Conservation (phyloP, 345 rosid species). For the Erucastrum elatum region DNA sequence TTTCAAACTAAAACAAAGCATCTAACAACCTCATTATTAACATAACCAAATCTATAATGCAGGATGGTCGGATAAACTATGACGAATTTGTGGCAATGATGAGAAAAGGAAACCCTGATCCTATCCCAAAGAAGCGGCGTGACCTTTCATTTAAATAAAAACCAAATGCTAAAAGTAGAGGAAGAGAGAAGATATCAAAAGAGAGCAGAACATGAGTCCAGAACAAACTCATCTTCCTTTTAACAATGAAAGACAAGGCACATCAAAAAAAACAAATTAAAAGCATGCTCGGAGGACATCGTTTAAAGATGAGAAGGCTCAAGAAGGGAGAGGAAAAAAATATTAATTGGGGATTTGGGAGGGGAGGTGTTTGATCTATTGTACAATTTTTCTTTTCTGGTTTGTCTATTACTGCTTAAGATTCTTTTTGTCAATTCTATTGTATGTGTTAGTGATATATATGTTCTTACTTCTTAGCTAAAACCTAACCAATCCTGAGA, state of each 20-base stretch:
- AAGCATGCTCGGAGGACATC: slow-evolving; percentile 18
- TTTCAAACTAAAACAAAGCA: slow-evolving; percentile 3
- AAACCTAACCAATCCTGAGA: not conserved
- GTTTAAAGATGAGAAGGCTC: slow-evolving; percentile 29
- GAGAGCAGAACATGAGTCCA: not conserved
- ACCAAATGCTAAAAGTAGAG: slow-evolving; percentile 17
- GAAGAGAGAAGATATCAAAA: slow-evolving; percentile 14
- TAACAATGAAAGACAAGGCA: not conserved
- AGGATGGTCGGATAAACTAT: slow-evolving; percentile 93
- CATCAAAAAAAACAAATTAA: not conserved
- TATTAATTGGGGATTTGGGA: slow-evolving; percentile 3
- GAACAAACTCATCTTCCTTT: not conserved
- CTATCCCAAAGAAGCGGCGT: slow-evolving; percentile 85
- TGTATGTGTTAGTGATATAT: slow-evolving; percentile 31
- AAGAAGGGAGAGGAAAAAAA: not conserved
- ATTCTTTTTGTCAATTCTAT: not conserved
- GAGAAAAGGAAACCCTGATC: slow-evolving; percentile 91
- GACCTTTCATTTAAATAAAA: slow-evolving; percentile 47
- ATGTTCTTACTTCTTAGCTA: slow-evolving; percentile 13
- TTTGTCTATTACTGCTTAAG: slow-evolving; percentile 25
- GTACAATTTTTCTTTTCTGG: slow-evolving; percentile 30
- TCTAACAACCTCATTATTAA: slow-evolving; percentile 3
- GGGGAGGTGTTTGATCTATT: slow-evolving; percentile 25
- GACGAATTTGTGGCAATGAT: slow-evolving; percentile 98
- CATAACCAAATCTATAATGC: slow-evolving; percentile 15